phyloP scores from a whole-genome alignment of 83 land plant genomes.

The Thuja plicata region DNA sequence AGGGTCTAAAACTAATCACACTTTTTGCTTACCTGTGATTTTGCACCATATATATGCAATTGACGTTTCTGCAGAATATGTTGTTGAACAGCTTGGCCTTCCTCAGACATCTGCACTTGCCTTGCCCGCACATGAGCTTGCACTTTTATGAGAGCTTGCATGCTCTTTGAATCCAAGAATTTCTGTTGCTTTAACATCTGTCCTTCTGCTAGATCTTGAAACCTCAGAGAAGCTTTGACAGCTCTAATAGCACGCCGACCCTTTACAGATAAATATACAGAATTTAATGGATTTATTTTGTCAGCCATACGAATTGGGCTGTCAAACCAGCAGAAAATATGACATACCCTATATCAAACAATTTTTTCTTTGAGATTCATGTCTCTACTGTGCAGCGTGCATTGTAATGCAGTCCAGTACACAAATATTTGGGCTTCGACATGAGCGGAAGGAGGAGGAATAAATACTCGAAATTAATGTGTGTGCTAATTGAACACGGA shows the following conservation, averaged over 20 bases:
- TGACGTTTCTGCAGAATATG: slow-evolving; percentile 18
- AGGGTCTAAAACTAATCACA: background rate
- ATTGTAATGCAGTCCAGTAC: background rate
- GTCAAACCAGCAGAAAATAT: background rate
- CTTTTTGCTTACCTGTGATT: slow-evolving; percentile 12
- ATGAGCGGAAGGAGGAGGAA: too few relatives aligned
- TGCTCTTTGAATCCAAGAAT: background rate
- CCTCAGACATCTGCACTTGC: slow-evolving; percentile 19
- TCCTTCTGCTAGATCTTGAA: background rate
- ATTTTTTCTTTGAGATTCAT: background rate
- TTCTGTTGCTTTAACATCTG: background rate
- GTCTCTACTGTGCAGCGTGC: background rate
- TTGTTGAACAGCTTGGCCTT: slow-evolving; percentile 11
- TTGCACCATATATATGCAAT: slow-evolving; percentile 8
- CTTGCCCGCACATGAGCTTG: slow-evolving; percentile 6
- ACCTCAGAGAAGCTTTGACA: background rate
- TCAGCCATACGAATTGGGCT: background rate
- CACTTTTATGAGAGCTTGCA: slow-evolving; percentile 12
- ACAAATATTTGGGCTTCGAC: background rate
- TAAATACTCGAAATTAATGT: background rate
- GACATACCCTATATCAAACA: background rate
- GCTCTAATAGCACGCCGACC: slow-evolving; percentile 4
- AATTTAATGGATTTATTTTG: background rate
- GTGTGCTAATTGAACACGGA: background rate
- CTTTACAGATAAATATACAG: background rate